These are phyloP conservation scores for Luffa acutangula DNA, from an alignment of 306 rosid species.

Conservation along the genomic window DNA sequence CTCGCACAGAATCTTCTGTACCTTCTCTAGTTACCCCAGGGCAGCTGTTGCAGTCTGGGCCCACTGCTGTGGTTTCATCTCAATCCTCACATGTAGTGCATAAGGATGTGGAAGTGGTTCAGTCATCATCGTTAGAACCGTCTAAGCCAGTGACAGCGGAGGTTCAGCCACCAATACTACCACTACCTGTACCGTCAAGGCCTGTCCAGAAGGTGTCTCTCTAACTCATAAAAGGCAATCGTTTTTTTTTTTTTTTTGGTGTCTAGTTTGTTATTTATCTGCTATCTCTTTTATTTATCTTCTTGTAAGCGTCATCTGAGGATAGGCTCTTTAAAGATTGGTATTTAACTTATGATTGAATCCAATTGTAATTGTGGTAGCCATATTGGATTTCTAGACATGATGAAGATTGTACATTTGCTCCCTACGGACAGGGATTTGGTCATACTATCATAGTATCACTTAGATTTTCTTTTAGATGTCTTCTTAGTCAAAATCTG, in stretches of 20 bases:
- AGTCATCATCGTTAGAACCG: conserved; percentile 29
- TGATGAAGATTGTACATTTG: not conserved
- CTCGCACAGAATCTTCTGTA: conserved; percentile 27
- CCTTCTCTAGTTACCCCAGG: conserved; percentile 76
- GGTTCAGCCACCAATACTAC: conserved; percentile 66
- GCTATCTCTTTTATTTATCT: not conserved
- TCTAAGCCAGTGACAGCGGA: conserved; percentile 38
- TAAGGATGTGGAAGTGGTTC: conserved; percentile 74
- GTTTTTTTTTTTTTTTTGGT: not conserved
- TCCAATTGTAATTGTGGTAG: not conserved
- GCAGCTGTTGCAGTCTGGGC: conserved; percentile 51
- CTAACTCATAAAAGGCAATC: not conserved
- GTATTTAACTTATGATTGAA: not conserved
- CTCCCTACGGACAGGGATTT: not conserved
- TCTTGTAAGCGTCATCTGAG: not conserved
- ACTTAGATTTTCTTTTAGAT: not conserved
- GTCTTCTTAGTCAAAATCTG: not conserved
- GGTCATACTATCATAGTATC: not conserved
- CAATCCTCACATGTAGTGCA: conserved; percentile 41
- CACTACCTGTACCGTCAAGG: conserved; percentile 49
- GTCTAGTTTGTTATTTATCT: not conserved
- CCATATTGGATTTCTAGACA: not conserved
- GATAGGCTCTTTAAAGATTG: not conserved
- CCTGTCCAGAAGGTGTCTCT: conserved; percentile 37
- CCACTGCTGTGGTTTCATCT: conserved; percentile 29